Base-by-base conservation (phyloP, 177 flowering plant species). In the Tripterygium wilfordii region DNA sequence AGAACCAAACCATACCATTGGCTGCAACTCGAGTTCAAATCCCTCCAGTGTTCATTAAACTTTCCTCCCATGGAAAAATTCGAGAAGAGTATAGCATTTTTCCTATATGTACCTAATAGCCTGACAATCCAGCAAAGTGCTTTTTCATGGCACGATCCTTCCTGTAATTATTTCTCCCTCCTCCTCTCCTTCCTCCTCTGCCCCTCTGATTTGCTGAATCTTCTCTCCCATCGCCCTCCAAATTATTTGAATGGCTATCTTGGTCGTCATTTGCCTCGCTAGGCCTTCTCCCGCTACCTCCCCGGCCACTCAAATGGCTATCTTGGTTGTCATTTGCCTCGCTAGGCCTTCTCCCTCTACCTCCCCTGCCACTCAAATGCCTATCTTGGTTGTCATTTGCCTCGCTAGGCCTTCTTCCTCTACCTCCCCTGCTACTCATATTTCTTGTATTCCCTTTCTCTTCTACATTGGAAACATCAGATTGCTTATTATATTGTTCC, bases 81-180 rank as follows among this genome's bases (percentile, higher is more conserved):
- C n/a, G n/a, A n/a, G n/a, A n/a, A n/a, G n/a, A n/a, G n/a, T n/a
- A n/a, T n/a, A n/a, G n/a, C n/a, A n/a, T n/a, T n/a, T n/a, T n/a
- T n/a, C n/a, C n/a, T n/a, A n/a, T n/a, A n/a, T n/a, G n/a, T 8
- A 36, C 32, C 51, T 57, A 69, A 26, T 8, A 54, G 46, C 75
- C 75, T 54, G 72, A 51, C 53, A 85, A 19, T 13, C 95, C 85
- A 4, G 81, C 36, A 38, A 83, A 68, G 51, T 86, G 92, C 47
- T 86, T 89, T 31, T 64, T 77, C 70, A 78, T 63, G 10, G 97
- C 83, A 24, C 71, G 61, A 50, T 83, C 94, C 63, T 79, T 88
- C 64, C 75, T 67, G 58, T 62, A 54, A 53, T 72, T 58, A 45
- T 68, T 79, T 21, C 72, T 49, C 41, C 73, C 54, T 10, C 85